Evolutionary conservation across 2,329 filamentous ascomycete genomes (phyloP), one percentile per base, ranked within the genome.

Genomic region (Epichloe bromicola): DNA sequence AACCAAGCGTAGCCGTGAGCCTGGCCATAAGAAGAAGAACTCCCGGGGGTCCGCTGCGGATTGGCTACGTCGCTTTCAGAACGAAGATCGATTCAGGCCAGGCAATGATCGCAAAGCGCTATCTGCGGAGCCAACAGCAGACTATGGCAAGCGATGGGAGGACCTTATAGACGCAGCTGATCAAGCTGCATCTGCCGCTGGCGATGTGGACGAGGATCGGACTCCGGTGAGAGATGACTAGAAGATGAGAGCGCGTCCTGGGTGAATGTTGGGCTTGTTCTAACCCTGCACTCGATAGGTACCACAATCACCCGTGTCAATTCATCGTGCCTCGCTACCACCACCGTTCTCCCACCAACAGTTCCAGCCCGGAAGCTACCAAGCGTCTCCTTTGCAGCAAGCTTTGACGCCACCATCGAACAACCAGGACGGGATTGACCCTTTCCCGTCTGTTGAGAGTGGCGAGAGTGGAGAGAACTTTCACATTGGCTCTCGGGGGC

Each of bases 121-220:
- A 58, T 95, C 88, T 15, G 87, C 87, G 41, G 91, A 96, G 67
- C 89, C 90, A 23, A 79, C 84, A 51, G 82, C 80, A 19, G 84
- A 86, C 53, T 86, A 86, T 68, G 89, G 88, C 57, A 95, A 93
- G 70, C 79, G 91, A 61, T 97, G 91, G 93, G 88, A 95, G 67
- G 91, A 97, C 67, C 75, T 97, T 54, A 94, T 97, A 57, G 90
- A 96, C 67, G 91, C 91, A 49, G 91, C 87, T 38, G 69, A 70
- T 54, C 68, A 71, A 51, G 70, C 78, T 50, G 89, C 91, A 34
- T 95, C 88, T 55, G 89, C 90, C 30, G 94, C 88, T 3, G 90
- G 95, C 70, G 91, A 85, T 60, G 78, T 93, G 63, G 88, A 95
- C 65, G 89, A 90, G 63, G 90, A 95, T 67, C 80, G 91, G 64